These are phyloP conservation scores for Mycena leptocephala DNA, from an alignment of 768 basidiomycete species.

Conservation along the genomic window DNA sequence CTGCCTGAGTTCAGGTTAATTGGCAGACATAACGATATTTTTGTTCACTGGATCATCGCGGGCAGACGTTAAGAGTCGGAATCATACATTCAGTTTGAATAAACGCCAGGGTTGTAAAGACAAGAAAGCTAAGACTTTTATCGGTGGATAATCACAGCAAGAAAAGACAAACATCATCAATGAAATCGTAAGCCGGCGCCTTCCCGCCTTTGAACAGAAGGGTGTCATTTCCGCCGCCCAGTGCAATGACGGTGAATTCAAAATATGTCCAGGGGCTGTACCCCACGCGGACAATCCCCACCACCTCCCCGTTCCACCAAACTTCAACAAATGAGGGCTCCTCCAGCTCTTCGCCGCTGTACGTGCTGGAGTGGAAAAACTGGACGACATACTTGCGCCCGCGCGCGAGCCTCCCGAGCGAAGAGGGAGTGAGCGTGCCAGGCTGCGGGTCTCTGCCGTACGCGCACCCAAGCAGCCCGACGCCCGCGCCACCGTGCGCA, in stretches of 20 bases:
- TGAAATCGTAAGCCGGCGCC: conserved; percentile 36
- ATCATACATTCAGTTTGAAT: too few species aligned
- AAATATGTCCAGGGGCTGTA: conserved; percentile 28
- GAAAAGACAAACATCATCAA: conserved; percentile 38
- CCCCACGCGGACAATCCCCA: conserved; percentile 21
- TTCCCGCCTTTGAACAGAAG: conserved; percentile 34
- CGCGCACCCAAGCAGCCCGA: conserved; percentile 34
- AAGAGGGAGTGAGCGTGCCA: conserved; percentile 23
- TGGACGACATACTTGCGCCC: conserved; percentile 30
- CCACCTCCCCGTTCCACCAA: conserved; percentile 33
- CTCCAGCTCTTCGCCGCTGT: conserved; percentile 30
- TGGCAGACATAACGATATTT: too few species aligned
- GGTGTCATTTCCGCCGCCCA: conserved; percentile 25
- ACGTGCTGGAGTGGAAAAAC: conserved; percentile 38
- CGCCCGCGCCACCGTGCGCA: conserved; percentile 31
- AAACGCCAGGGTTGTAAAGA: too few species aligned
- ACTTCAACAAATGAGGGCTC: conserved; percentile 28
- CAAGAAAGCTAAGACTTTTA: conserved; percentile 17
- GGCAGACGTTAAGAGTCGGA: too few species aligned
- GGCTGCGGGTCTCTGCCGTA: conserved; percentile 26
- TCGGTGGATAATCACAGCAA: not conserved
- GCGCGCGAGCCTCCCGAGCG: conserved; percentile 8
- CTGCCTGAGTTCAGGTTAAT: too few species aligned
- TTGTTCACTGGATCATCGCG: too few species aligned
- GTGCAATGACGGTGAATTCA: conserved; percentile 25